Evolutionary conservation across 2,329 filamentous ascomycete species (phyloP), one percentile per base, ranked within the genome.

Genomic region (Ceratocystis alfenasii): DNA sequence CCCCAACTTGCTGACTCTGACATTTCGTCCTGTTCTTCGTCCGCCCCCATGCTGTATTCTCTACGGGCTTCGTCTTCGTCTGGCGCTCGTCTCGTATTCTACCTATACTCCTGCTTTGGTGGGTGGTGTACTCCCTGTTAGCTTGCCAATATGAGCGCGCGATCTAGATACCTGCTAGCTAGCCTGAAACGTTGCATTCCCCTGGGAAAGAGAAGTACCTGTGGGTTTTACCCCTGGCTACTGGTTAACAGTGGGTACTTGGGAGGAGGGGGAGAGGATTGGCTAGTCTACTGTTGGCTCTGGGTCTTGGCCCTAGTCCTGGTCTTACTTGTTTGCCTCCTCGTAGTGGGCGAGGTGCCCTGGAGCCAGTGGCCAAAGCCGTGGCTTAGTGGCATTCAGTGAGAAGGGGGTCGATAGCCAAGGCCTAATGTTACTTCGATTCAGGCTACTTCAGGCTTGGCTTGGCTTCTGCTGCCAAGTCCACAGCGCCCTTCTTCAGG

Each of bases 111-210:
- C 25, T 30, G 25, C 25, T 57, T 17, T 30, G 64, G 53, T 25
- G 8, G n/a, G 10, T 36, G 10, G 28, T 7, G 62, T 57, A 64
- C 44, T 22, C 50, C 5, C 62, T 72, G 71, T 70, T 73, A 72
- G 70, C 63, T 41, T 41, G 69, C 65, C 67, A 69, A 72, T 73
- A 72, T 72, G 72, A 72, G 72, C 69, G 69, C 69, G 64, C 65
- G 6, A 20, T 30, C 5, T 7, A 50, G 25, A 8, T 20, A 63
- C 61, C 10, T 48, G 15, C n/a, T 12, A n/a, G 44, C 61, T 17
- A 30, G 36, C 17, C 17, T 44, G 61, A 48, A 63, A 48, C 28
- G 22, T 45, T 30, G 12, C 30, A 30, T n/a, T 20, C 55, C 28
- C 28, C 28, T 33, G 55, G 55, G 15, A 17, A 30, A 62, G 45